These are phyloP conservation scores for Rostrohypoxylon terebratum DNA, from an alignment of 495 filamentous ascomycete species.

Conservation along the genomic window DNA sequence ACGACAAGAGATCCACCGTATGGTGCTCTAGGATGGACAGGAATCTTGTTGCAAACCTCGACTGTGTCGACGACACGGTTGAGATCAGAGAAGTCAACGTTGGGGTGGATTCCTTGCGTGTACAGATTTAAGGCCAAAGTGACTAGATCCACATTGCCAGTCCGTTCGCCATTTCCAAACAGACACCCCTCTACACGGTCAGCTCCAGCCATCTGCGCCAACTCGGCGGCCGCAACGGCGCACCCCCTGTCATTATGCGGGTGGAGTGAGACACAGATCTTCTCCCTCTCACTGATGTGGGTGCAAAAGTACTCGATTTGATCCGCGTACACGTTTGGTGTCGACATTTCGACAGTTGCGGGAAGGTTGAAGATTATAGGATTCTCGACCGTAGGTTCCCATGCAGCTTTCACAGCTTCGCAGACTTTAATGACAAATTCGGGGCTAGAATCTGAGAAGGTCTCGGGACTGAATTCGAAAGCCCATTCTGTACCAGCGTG, in stretches of 20 bases:
- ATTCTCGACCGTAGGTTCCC: slow-evolving; percentile 83
- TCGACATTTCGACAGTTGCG: slow-evolving; percentile 95
- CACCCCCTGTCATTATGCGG: slow-evolving; percentile 97
- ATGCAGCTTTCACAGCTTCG: slow-evolving; percentile 95
- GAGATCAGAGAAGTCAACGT: slow-evolving; percentile 93
- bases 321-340: slow-evolving; percentile 96
- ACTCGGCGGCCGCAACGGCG: slow-evolving; percentile 83
- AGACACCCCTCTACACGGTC: slow-evolving; percentile 94
- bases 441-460: slow-evolving; percentile 89
- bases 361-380: slow-evolving; percentile 98
- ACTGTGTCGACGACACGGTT: slow-evolving; percentile 88
- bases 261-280: slow-evolving; percentile 85
- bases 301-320: slow-evolving; percentile 96
- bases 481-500: slow-evolving; percentile 85
- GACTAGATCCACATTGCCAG: slow-evolving; percentile 96
- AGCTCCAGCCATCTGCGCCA: slow-evolving; percentile 97
- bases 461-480: slow-evolving; percentile 97
- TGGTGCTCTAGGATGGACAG: slow-evolving; percentile 86
- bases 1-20: slow-evolving; percentile 92
- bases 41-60: slow-evolving; percentile 94
- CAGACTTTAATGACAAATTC: slow-evolving; percentile 88
- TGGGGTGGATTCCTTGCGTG: slow-evolving; percentile 90
- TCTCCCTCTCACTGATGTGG: slow-evolving; percentile 76
- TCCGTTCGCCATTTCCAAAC: slow-evolving; percentile 96
- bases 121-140: slow-evolving; percentile 96